Evolutionary conservation across 2,329 filamentous ascomycete genomes (phyloP).

Genomic region (Neofusicoccum umdonicola): DNA sequence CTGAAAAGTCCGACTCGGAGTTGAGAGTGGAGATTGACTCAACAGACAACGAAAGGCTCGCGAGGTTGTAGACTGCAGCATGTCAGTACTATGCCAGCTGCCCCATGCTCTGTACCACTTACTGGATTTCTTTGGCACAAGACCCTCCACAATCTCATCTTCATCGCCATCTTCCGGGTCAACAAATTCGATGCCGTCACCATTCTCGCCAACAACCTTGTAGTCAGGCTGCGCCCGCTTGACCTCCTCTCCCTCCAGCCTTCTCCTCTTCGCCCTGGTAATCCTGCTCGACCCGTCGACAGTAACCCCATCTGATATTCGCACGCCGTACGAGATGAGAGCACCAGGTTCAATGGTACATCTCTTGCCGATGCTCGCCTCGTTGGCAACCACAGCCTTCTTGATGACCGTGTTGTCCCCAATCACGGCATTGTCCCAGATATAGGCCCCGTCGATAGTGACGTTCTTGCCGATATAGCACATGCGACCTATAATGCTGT

Average conservation of each 20-base stretch:
- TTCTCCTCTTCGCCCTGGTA: slow-evolving; percentile 46
- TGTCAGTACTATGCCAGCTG: not conserved
- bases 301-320: slow-evolving; percentile 61
- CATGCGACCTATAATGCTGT: slow-evolving; percentile 77
- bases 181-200: slow-evolving; percentile 60
- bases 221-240: slow-evolving; percentile 43
- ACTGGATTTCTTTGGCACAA: slow-evolving; percentile 36
- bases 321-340: slow-evolving; percentile 76
- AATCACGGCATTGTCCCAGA: slow-evolving; percentile 83
- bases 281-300: slow-evolving; percentile 45
- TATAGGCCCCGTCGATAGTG: slow-evolving; percentile 71
- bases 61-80: slow-evolving; percentile 50
- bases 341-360: slow-evolving; percentile 69
- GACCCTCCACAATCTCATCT: slow-evolving; percentile 50
- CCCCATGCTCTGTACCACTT: slow-evolving; percentile 20
- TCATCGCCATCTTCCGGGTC: slow-evolving; percentile 62
- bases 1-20: slow-evolving; percentile 46
- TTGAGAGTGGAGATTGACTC: slow-evolving; percentile 65
- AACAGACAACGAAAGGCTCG: slow-evolving; percentile 43
- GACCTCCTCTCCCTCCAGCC: slow-evolving; percentile 42
- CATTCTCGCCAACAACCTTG: slow-evolving; percentile 56
- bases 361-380: slow-evolving; percentile 67
- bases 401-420: slow-evolving; percentile 70
- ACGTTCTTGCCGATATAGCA: slow-evolving; percentile 88
- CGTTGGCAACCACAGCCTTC: slow-evolving; percentile 73